Percentiles rank a stretch among this genome's conserved stretches.
Conservation (phyloP, 2,329 filamentous ascomycete genomes). For the Hypoxylon sp. region DNA sequence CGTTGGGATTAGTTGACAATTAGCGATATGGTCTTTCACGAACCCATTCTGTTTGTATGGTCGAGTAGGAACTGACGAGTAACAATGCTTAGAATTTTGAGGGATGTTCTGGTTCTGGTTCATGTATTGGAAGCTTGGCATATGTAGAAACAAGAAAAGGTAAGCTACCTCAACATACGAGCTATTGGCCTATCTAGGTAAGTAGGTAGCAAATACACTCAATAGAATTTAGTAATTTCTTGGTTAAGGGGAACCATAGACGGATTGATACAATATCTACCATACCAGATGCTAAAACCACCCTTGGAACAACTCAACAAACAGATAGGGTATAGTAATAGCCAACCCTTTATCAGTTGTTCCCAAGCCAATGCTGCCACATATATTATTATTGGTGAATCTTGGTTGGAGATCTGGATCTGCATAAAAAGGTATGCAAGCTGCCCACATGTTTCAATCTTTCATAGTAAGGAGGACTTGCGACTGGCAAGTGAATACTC, state of each 20-base stretch:
- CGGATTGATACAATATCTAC: neutral
- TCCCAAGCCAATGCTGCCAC: slow-evolving; percentile 7
- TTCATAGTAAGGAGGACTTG: slow-evolving; percentile 30
- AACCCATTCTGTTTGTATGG: neutral
- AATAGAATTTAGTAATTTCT: slow-evolving; percentile 1
- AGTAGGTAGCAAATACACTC: neutral
- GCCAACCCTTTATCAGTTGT: slow-evolving; percentile 2
- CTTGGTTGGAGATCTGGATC: slow-evolving; percentile 44
- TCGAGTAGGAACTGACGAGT: neutral
- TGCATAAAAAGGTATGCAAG: slow-evolving; percentile 33
- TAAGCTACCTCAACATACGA: slow-evolving; percentile 5
- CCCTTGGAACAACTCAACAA: slow-evolving; percentile 3
- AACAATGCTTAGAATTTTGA: neutral
- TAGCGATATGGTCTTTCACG: neutral
- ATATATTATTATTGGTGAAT: slow-evolving; percentile 19
- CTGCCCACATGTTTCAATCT: slow-evolving; percentile 20
- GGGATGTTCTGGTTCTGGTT: neutral
- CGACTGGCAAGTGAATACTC: slow-evolving; percentile 17
- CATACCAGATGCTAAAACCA: slow-evolving; percentile 4
- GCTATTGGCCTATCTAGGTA: slow-evolving; percentile 1
- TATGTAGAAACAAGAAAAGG: neutral
- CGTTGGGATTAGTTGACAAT: no score
- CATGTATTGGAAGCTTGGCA: neutral
- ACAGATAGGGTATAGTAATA: slow-evolving; percentile 19
- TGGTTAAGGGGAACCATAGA: neutral